Evolutionary conservation across 257 asterid species (phyloP), one percentile per base, ranked within the genome.

Genomic region (Asclepias syriaca): DNA sequence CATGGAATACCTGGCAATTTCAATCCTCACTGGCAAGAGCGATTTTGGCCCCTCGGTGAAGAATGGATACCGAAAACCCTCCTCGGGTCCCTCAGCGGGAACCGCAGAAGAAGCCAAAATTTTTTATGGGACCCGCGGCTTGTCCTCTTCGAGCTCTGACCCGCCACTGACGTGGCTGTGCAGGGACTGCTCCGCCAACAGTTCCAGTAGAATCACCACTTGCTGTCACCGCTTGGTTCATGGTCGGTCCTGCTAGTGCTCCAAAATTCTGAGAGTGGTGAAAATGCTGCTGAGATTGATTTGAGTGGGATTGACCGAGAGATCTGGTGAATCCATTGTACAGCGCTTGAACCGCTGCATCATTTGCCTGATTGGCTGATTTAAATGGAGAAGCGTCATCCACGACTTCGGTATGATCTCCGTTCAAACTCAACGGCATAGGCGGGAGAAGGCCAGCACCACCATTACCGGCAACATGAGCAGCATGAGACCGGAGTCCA

Each of bases 101-200:
- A n/a, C n/a, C n/a, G n/a, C n/a, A n/a, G n/a, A n/a, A n/a, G n/a
- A n/a, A n/a, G n/a, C n/a, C n/a, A n/a, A n/a, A n/a, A n/a, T n/a
- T n/a, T n/a, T n/a, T n/a, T n/a, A n/a, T n/a, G 43, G 98, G 98
- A 79, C 91, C 98, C 22, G 98, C 91, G 5, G 98, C 98, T 83
- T 93, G 98, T 68, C 98, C 98, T 85, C 98, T 86, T 51, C 98
- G 87, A 32, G 98, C 98, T 85, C 98, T 87, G 60, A 89, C 97
- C 78, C 96, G 83, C 84, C 84, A 88, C 87, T 88, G 98, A 55
- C 91, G 85, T 58, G 98, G 97, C 87, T 84, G 97, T 21, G 78
- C 87, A n/a, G 87, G 58, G 1, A 74, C 73, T 18, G 53, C 73
- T 6, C 74, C 81, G 15, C 80, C 95, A 29, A 89, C 82, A 21